A percentile compares a stretch with the other conserved stretches of the same genome.
phyloP scores from a whole-genome alignment of 78 protist species.

The Planoprotostelium fungivorum region DNA sequence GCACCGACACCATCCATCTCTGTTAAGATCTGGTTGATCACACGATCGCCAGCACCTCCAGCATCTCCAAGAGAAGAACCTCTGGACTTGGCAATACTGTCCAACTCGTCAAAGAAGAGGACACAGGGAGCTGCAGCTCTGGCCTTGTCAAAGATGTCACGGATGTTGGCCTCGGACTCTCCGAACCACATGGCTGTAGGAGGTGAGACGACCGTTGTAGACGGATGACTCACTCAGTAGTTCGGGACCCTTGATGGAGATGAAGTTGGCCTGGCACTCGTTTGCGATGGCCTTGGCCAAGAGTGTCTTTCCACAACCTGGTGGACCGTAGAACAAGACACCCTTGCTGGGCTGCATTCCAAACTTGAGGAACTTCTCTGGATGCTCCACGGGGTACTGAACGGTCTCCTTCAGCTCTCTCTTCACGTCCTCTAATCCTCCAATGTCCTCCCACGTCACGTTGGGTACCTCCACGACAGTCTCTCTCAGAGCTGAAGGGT shows the following conservation, averaged over 20 bases:
- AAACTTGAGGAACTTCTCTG: constrained; percentile 98
- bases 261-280: constrained; percentile 99
- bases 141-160: constrained; percentile 99
- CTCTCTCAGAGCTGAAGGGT: constrained; percentile 99
- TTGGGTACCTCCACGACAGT: constrained; percentile 99
- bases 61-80: constrained; percentile 97
- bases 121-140: constrained; percentile 99
- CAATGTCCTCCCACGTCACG: constrained; percentile 99
- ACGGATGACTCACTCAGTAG: constrained; percentile 70
- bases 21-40: constrained; percentile 98
- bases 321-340: constrained; percentile 99
- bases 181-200: constrained; percentile 99
- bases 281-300: constrained; percentile 99
- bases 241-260: constrained; percentile 98
- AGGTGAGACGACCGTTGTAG: neutral
- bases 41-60: constrained; percentile 99
- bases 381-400: constrained; percentile 99
- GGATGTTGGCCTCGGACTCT: constrained; percentile 99
- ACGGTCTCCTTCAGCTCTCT: constrained; percentile 81
- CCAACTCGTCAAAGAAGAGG: constrained; percentile 99
- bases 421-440: constrained; percentile 98
- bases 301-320: constrained; percentile 99
- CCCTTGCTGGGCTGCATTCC: constrained; percentile 99
- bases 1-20: constrained; percentile 99
- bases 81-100: constrained; percentile 97